phyloP scores from a whole-genome alignment of 2,329 filamentous ascomycete genomes.

The Diaporthe helianthi region DNA sequence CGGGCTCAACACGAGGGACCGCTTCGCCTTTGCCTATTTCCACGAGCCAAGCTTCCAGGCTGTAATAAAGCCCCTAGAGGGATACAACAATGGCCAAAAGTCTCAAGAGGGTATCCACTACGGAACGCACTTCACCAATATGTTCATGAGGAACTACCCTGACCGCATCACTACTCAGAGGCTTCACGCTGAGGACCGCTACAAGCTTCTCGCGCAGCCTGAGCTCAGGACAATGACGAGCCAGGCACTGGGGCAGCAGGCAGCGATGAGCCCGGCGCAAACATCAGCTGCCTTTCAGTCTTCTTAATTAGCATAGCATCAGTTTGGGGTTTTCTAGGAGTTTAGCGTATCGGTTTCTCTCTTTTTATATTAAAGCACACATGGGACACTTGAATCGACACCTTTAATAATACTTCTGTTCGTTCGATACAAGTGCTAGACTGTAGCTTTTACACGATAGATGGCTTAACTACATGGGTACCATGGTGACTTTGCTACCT shows the following conservation, averaged over 20 bases:
- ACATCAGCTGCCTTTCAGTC: not conserved
- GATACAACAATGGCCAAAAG: constrained; percentile 44
- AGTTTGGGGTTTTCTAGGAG: not conserved
- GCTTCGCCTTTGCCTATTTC: constrained; percentile 59
- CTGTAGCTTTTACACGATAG: not conserved
- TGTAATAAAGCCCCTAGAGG: constrained; percentile 51
- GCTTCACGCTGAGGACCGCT: constrained; percentile 45
- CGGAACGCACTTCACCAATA: constrained; percentile 60
- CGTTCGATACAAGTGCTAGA: not conserved
- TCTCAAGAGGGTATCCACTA: constrained; percentile 53
- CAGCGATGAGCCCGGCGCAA: constrained; percentile 16
- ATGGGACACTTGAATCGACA: not conserved
- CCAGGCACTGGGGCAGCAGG: constrained; percentile 7
- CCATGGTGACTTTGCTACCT: not conserved
- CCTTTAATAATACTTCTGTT: not conserved
- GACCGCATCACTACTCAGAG: constrained; percentile 52
- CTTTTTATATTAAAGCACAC: not conserved
- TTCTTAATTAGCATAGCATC: not conserved
- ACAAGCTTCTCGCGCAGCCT: constrained; percentile 37
- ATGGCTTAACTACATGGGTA: not conserved
- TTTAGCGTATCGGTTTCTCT: not conserved
- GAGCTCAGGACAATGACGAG: constrained; percentile 41
- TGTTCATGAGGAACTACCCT: constrained; percentile 58
- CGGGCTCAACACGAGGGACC: constrained; percentile 54
- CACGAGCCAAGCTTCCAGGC: constrained; percentile 58